These are phyloP conservation scores for Ogataea methylovora DNA, from an alignment of 805 yeast genomes.

Conservation along the genomic window DNA sequence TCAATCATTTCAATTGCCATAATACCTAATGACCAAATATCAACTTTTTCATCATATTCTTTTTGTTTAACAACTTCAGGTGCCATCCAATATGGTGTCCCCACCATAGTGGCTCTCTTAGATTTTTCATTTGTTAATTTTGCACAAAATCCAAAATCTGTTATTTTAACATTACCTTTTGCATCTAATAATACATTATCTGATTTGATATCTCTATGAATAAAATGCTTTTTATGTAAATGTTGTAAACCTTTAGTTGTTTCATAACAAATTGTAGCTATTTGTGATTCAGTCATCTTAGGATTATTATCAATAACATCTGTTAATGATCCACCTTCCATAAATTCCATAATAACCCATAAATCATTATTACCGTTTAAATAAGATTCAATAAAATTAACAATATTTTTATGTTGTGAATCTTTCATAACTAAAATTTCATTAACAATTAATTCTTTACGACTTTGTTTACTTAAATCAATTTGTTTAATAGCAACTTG, in stretches of 20 bases:
- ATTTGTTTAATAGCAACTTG: constrained; percentile 96
- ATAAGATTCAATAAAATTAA: constrained; percentile 88
- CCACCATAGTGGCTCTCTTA: constrained; percentile 97
- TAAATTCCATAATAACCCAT: constrained; percentile 99
- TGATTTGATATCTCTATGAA: constrained; percentile 94
- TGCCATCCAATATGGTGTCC: constrained; percentile 99
- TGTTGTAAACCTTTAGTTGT: constrained; percentile 88
- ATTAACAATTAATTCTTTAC: constrained; percentile 91
- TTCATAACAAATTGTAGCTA: constrained; percentile 85
- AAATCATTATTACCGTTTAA: constrained; percentile 70
- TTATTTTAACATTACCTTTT: constrained; percentile 81
- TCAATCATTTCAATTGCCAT: constrained; percentile 99
- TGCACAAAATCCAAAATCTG: constrained; percentile 96
- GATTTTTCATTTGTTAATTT: constrained; percentile 74
- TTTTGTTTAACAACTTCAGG: constrained; percentile 95
- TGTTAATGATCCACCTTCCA: constrained; percentile 98
- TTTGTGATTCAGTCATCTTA: constrained; percentile 75
- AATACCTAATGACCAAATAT: constrained; percentile 96
- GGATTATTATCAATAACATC: constrained; percentile 91
- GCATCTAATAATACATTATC: constrained; percentile 86
- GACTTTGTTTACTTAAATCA: constrained; percentile 84
- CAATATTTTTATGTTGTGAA: constrained; percentile 89
- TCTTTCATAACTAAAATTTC: constrained; percentile 97
- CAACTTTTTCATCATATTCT: constrained; percentile 95
- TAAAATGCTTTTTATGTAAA: constrained; percentile 85